Evolutionary conservation across 805 yeast genomes (phyloP), one percentile per base, ranked within the genome.

Genomic region (Zygosaccharomyces lentus): DNA sequence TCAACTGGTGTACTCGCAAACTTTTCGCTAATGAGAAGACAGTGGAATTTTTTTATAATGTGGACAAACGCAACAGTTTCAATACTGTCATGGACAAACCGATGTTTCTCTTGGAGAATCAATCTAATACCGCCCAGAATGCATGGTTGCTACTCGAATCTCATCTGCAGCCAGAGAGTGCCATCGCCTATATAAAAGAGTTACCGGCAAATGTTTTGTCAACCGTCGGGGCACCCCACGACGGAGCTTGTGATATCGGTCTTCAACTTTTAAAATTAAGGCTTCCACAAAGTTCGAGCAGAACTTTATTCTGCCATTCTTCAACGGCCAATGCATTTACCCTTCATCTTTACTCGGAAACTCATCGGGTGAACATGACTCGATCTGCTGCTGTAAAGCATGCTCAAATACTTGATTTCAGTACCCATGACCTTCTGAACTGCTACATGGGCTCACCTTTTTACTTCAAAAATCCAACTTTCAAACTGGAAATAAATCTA

Each of bases 1-100:
- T 87, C 32, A 85, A 81, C 58, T 84, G 95, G 91, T 70, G 78
- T 47, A 74, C 80, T 0, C 24, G 39, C 0, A 51, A 52, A 31
- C 37, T 56, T 4, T 69, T 68, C 30, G 23, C 42, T 2, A 36
- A 41, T 31, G 57, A 59, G 19, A 51, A 53, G 1, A 37, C 45
- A 3, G 44, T 59, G n/a, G 61, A 63, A 37, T 69, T 66, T 48
- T 61, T 58, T 12, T 71, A 67, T 49, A 60, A 59, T 25, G 43
- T 48, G 9, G 45, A 47, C 10, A 42, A 36, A 24, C 41, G 45
- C 40, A 56, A 58, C 35, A 37, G 42, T 37, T 49, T 48, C 43
- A 47, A 42, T 37, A 51, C 41, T 32, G 51, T 48, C 46, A 55
- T 54, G 32, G 64, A 66, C 13, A 61, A 66, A 40, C 81, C 79